Evolutionary conservation across 805 yeast species (phyloP).

Genomic region (Yarrowia sp.): DNA sequence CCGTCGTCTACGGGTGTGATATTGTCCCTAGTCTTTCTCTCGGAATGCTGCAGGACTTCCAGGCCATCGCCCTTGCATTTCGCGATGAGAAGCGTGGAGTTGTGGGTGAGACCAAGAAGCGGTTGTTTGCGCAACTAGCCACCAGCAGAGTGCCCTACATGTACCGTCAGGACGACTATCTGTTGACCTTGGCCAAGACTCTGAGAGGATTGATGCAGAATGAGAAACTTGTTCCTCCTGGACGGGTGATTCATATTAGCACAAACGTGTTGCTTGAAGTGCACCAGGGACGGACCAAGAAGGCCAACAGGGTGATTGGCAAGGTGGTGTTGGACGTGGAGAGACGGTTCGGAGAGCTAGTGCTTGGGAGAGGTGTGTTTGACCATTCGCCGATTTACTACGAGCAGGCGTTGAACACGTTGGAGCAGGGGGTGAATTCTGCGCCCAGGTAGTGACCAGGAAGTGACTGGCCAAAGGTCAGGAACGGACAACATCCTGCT

Average conservation of each 20-base stretch:
- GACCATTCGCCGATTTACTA: constrained; percentile 50
- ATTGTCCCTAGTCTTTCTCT: constrained; percentile 50
- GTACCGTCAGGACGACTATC: constrained; percentile 45
- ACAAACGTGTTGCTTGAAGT: constrained; percentile 47
- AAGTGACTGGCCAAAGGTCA: background rate
- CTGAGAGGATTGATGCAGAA: constrained; percentile 47
- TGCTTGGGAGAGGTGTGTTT: constrained; percentile 49
- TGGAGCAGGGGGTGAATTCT: constrained; percentile 46
- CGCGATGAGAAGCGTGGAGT: constrained; percentile 45
- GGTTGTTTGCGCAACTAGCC: constrained; percentile 46
- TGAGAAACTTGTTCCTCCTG: constrained; percentile 51
- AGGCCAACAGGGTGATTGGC: constrained; percentile 84
- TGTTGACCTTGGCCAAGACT: constrained; percentile 46
- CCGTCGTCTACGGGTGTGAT: constrained; percentile 49
- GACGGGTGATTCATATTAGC: constrained; percentile 48
- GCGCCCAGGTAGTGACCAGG: constrained; percentile 38
- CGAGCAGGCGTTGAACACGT: constrained; percentile 47
- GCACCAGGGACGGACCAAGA: constrained; percentile 86
- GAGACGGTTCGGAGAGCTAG: constrained; percentile 49
- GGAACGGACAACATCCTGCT: background rate
- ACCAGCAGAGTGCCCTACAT: constrained; percentile 38
- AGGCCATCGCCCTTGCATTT: constrained; percentile 46
- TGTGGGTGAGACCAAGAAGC: constrained; percentile 44
- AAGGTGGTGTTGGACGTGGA: constrained; percentile 47
- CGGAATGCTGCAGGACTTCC: constrained; percentile 48